Percentiles rank a stretch among this genome's conserved stretches.
These are phyloP conservation scores for Hanseniaspora singularis DNA, from an alignment of 805 yeast species.

Conservation along the genomic window DNA sequence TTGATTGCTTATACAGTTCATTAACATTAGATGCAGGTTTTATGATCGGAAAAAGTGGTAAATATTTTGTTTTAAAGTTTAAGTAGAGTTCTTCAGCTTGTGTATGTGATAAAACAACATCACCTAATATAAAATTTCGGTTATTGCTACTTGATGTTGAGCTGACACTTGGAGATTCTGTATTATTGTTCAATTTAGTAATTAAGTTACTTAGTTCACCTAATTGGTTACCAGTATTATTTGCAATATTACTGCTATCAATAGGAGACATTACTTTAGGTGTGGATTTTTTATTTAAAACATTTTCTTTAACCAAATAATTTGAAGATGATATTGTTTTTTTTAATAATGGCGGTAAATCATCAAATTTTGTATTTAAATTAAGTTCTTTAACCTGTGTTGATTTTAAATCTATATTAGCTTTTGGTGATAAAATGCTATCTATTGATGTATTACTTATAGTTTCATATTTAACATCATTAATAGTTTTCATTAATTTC, in stretches of 20 bases:
- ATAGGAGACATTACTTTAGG: constrained; percentile 11
- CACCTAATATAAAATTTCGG: constrained; percentile 52
- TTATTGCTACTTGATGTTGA: constrained; percentile 8
- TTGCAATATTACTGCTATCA: too few relatives aligned
- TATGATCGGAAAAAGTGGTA: constrained; percentile 72
- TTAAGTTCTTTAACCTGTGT: constrained; percentile 1
- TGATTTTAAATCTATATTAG: too few relatives aligned
- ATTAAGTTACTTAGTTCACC: too few relatives aligned
- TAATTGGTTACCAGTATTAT: too few relatives aligned
- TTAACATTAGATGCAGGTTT: constrained; percentile 39
- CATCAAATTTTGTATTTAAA: constrained; percentile 15
- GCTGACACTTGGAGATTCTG: constrained; percentile 15
- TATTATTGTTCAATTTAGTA: constrained; percentile 21
- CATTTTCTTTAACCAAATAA: neutral
- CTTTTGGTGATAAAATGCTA: neutral
- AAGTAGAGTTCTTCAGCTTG: constrained; percentile 66
- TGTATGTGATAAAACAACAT: constrained; percentile 50
- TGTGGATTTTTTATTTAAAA: neutral
- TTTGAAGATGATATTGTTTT: constrained; percentile 2
- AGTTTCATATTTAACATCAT: constrained; percentile 13
- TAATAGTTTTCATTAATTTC: constrained; percentile 12
- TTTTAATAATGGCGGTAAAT: constrained; percentile 1
- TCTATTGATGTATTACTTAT: neutral
- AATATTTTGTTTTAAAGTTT: constrained; percentile 50
- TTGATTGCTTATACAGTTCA: constrained; percentile 75